phyloP scores from a whole-genome alignment of 768 basidiomycete genomes.

The Mycena rosella region DNA sequence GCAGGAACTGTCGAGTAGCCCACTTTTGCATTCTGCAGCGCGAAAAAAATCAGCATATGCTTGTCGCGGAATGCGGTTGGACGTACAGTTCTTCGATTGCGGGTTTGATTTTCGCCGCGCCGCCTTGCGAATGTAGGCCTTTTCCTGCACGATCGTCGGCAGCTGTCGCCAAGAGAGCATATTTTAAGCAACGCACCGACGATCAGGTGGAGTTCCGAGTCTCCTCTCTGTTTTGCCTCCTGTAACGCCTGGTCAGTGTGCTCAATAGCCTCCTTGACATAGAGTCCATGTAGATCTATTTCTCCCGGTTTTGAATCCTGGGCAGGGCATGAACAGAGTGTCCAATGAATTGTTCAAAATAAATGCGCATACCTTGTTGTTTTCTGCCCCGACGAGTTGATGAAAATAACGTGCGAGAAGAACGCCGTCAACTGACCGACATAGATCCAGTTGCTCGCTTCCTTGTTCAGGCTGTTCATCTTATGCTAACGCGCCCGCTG shows the following conservation, averaged over 20 bases:
- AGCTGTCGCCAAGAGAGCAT: not conserved
- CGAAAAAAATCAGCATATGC: not conserved
- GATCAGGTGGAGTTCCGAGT: slow-evolving; percentile 80
- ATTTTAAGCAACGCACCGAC: slow-evolving; percentile 77
- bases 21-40: slow-evolving; percentile 73
- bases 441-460: slow-evolving; percentile 93
- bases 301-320: slow-evolving; percentile 64
- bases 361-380: slow-evolving; percentile 79
- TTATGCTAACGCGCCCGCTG: slow-evolving; percentile 41
- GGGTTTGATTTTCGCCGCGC: slow-evolving; percentile 89
- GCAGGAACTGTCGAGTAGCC: slow-evolving; percentile 33
- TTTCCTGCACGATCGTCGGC: slow-evolving; percentile 64
- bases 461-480: slow-evolving; percentile 83
- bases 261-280: slow-evolving; percentile 91
- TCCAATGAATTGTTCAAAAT: not conserved
- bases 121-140: slow-evolving; percentile 84
- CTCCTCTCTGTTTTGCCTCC: slow-evolving; percentile 72
- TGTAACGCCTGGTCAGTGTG: slow-evolving; percentile 79
- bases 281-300: slow-evolving; percentile 54
- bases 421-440: slow-evolving; percentile 61
- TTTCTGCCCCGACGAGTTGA: slow-evolving; percentile 59
- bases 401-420: slow-evolving; percentile 12
- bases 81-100: slow-evolving; percentile 81
- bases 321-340: not conserved
- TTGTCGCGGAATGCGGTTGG: not conserved